Evolutionary conservation across 2,329 filamentous ascomycete genomes (phyloP).

Genomic region (Aspergillus eucalypticola): DNA sequence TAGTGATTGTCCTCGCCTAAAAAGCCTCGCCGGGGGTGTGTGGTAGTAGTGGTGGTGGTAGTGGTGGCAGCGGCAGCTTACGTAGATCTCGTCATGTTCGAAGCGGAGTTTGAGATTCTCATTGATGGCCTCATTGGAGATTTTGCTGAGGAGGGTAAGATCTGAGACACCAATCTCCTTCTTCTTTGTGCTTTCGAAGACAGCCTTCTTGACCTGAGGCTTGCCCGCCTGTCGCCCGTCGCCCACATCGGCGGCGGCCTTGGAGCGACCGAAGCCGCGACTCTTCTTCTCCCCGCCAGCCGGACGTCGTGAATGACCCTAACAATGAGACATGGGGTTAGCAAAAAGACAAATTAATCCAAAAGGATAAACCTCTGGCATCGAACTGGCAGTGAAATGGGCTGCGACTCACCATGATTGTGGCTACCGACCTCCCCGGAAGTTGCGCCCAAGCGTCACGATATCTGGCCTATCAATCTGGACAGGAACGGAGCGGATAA

Average conservation of each 20-base stretch:
- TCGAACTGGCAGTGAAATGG: background rate
- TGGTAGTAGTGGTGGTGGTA: background rate
- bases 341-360: background rate
- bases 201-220: slow-evolving; percentile 87
- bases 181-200: slow-evolving; percentile 95
- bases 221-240: slow-evolving; percentile 51
- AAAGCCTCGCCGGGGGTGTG: background rate
- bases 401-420: slow-evolving; percentile 35
- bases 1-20: slow-evolving; percentile 15
- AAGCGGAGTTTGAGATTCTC: slow-evolving; percentile 98
- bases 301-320: slow-evolving; percentile 48
- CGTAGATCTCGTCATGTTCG: slow-evolving; percentile 95
- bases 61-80: slow-evolving; percentile 38
- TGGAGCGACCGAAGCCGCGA: slow-evolving; percentile 44
- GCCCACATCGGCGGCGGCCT: slow-evolving; percentile 44
- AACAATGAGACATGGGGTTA: slow-evolving; percentile 22
- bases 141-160: slow-evolving; percentile 95
- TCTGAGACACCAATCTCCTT: slow-evolving; percentile 99
- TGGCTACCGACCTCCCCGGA: slow-evolving; percentile 29
- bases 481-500: slow-evolving; percentile 13
- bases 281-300: slow-evolving; percentile 46
- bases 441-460: slow-evolving; percentile 34
- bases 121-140: slow-evolving; percentile 99
- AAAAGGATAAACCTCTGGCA: background rate
- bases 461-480: slow-evolving; percentile 32